Evolutionary conservation across 2,329 filamentous ascomycete genomes (phyloP), one percentile per base, ranked within the genome.

Genomic region (Xylariales sp.): DNA sequence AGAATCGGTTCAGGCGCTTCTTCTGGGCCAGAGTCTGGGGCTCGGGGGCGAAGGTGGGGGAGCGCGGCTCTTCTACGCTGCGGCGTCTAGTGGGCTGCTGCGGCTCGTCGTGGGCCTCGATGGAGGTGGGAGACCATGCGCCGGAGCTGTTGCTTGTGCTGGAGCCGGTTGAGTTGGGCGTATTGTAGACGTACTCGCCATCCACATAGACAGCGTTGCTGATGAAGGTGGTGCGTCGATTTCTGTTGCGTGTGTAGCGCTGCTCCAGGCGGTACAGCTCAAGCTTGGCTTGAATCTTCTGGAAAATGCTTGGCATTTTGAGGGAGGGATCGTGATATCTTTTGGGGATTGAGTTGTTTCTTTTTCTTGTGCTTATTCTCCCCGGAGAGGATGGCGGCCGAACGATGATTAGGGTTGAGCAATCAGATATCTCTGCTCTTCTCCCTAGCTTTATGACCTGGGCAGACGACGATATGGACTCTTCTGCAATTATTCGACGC

Each of bases 201-300:
- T 97, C 88, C 48, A 96, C 85, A 64, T 97, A 97, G 60, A 87
- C 77, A 20, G 89, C 91, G 55, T 88, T 89, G 57, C 86, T 89
- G 57, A 85, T 81, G 62, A 95, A 95, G 43, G 87, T 93, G 38
- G 83, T 90, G 61, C 91, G 88, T 52, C 91, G 87, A 53, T 81
- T 67, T 55, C 91, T 88, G 60, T 88, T 85, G 55, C 85, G 85
- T 36, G 90, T 94, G 72, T 97, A 97, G 54, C 88, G 85, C 69
- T 96, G 85, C 70, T 97, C 91, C 50, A 97, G 83, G 34, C 89
- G 87, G 74, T 95, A 93, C 56, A 97, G 80, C 72, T 97, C 89
- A 54, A 94, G 71, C 72, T 85, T 79, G 43, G 77, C 73, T 52
- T 81, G 73, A 59, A 82, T 74, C 59, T 74, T 72, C 43, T 78